Evolutionary conservation across 208 protist genomes (phyloP).

Genomic region (Trypanosomatidae sp.): DNA sequence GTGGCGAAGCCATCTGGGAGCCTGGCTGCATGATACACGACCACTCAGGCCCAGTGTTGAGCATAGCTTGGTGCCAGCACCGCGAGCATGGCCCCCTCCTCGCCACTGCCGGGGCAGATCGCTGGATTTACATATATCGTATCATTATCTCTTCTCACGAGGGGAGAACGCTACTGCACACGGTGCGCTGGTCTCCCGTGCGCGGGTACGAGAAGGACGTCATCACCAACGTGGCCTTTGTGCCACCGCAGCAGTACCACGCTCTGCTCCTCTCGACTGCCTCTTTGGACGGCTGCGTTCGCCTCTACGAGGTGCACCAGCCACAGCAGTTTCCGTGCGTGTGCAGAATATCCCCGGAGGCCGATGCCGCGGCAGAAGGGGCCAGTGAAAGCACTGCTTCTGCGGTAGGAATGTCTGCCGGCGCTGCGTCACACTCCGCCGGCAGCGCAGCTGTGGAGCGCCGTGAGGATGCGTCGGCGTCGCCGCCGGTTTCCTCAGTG

Average conservation of each 20-base stretch:
- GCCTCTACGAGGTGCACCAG: slow-evolving; percentile 86
- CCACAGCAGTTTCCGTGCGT: slow-evolving; percentile 65
- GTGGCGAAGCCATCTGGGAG: slow-evolving; percentile 42
- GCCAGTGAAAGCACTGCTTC: slow-evolving; percentile 12
- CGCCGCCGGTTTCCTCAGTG: slow-evolving; percentile 3
- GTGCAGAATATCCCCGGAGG: slow-evolving; percentile 67
- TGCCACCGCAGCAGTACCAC: slow-evolving; percentile 79
- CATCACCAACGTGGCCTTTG: slow-evolving; percentile 88
- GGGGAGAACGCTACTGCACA: slow-evolving; percentile 45
- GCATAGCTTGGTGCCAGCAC: slow-evolving; percentile 83
- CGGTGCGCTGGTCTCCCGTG: slow-evolving; percentile 58
- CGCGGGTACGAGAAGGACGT: slow-evolving; percentile 87
- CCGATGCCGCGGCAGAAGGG: slow-evolving; percentile 27
- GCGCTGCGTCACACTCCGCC: background rate
- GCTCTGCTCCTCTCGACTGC: slow-evolving; percentile 82
- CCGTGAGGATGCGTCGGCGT: background rate
- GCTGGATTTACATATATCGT: slow-evolving; percentile 86
- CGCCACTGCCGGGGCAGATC: slow-evolving; percentile 78
- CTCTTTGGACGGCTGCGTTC: slow-evolving; percentile 84
- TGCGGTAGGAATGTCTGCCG: background rate
- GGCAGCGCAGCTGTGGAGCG: background rate
- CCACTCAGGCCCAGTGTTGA: slow-evolving; percentile 77
- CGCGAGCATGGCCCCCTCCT: slow-evolving; percentile 82
- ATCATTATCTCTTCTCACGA: slow-evolving; percentile 65
- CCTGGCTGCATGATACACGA: slow-evolving; percentile 67